These are phyloP conservation scores for Ochetophila trinervis DNA, from an alignment of 306 rosid species.

Conservation along the genomic window DNA sequence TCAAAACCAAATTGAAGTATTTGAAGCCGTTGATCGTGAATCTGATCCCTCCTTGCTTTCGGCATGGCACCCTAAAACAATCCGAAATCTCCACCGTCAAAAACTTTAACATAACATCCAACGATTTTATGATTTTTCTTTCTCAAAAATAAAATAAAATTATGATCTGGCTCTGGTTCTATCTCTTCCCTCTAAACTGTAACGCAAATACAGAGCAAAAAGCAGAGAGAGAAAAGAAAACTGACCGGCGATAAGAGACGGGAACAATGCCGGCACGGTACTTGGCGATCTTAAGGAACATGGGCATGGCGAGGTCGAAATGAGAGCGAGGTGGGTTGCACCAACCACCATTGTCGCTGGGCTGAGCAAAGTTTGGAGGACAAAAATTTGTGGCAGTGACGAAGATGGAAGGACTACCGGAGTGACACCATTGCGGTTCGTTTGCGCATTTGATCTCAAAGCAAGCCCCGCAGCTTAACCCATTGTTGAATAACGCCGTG, in stretches of 20 bases:
- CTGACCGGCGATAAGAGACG: conserved; percentile 69
- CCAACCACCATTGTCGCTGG: conserved; percentile 86
- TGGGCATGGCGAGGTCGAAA: conserved; percentile 87
- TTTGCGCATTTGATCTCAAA: conserved; percentile 63
- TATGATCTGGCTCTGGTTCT: not conserved
- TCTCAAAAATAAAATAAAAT: not conserved
- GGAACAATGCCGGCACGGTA: conserved; percentile 92
- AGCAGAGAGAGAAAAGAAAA: not conserved
- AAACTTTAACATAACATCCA: not conserved
- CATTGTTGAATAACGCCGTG: conserved; percentile 75
- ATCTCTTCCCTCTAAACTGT: not conserved
- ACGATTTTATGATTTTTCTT: no score
- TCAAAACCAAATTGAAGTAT: conserved; percentile 74
- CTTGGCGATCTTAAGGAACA: conserved; percentile 79
- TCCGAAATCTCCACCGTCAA: not conserved
- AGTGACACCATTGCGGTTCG: conserved; percentile 72
- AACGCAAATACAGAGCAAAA: not conserved
- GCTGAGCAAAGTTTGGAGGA: conserved; percentile 56
- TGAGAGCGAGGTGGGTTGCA: conserved; percentile 87
- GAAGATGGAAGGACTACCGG: conserved; percentile 72
- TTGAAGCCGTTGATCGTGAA: conserved; percentile 74
- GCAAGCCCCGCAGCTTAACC: conserved; percentile 77
- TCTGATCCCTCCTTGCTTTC: conserved; percentile 68
- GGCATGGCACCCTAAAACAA: conserved; percentile 56
- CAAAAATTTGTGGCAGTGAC: conserved; percentile 82